Evolutionary conservation across 225 moss, liverwort and hornwort genomes (phyloP), one percentile per base, ranked within the genome.

Genomic region (Ulota crispa): DNA sequence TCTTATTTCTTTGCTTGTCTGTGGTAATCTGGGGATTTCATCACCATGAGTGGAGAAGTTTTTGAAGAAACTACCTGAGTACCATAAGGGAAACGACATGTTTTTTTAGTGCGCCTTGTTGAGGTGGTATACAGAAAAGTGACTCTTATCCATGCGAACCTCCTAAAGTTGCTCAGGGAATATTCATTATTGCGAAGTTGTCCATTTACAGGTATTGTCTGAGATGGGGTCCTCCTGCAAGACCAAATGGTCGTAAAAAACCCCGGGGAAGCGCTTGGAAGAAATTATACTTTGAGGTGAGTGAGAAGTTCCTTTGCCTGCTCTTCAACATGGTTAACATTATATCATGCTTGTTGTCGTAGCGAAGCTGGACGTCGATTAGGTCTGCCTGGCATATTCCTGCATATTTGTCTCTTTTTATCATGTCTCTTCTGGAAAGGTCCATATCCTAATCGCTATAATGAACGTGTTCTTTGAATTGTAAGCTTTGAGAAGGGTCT

Each of bases 241-340:
- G 86, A 65, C 79, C 84, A 57, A 87, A 92, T 47, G 83, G 83
- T 75, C 89, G 89, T 64, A 89, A 89, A 81, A 94, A 92, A 86
- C 91, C 85, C 47, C 92, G 93, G 26, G 99, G 96, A 41, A 89
- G 92, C 67, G 89, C 96, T 20, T 99, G 99, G 99, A 99, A 99
- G 87, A 91, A 93, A 80, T 82, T 99, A 8, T 99, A 99, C 81
- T 99, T 99, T 78, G 99, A 99, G 90, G 96, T 96, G 54, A 79
- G 75, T 85, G 63, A 77, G 21, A 80, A 73, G 26, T 56, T 47
- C 54, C 3, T 66, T 42, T 59, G 47, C 57, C 34, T 70, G 64
- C 43, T 52, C 21, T 63, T 73, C 6, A 79, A 61, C 24, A 19
- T 59, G 34, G 50, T 67, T 76, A 30, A 42, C 47, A 15, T 67